phyloP scores from a whole-genome alignment of 23 red algal genomes.

The Gracilariopsis chorda region DNA sequence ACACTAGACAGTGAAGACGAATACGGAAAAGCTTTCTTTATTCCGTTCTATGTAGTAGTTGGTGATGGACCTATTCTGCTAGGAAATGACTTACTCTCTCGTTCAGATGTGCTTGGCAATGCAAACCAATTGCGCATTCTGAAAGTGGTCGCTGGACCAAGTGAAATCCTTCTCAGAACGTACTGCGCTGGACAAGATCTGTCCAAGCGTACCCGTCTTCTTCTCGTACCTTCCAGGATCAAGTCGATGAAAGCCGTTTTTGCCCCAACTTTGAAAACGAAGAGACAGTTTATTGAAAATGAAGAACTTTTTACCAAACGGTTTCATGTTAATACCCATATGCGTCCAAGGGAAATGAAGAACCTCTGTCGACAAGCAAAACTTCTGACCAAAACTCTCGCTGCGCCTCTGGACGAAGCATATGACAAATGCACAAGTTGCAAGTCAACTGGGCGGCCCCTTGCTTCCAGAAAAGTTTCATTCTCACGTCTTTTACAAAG shows the following conservation, averaged over 20 bases:
- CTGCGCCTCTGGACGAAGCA: neutral
- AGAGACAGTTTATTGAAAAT: neutral
- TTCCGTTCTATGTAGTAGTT: neutral
- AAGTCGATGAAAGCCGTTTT: neutral
- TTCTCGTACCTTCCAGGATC: neutral
- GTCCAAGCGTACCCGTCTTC: neutral
- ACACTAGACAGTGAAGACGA: neutral
- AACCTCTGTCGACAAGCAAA: neutral
- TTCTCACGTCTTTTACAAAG: neutral
- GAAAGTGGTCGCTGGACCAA: neutral
- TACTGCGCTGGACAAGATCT: neutral
- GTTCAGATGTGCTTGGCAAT: neutral
- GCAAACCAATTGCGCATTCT: neutral
- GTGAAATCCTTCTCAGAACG: neutral
- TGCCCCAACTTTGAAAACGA: neutral
- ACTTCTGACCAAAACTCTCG: neutral
- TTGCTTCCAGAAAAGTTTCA: slow-evolving; percentile 1
- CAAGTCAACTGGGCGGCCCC: neutral
- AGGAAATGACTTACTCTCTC: neutral
- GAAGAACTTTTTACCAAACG: neutral
- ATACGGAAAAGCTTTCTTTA: neutral
- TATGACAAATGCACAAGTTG: neutral
- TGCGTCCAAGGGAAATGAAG: slow-evolving; percentile 5
- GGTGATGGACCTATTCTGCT: slow-evolving; percentile 1
- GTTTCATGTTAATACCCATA: slow-evolving; percentile 15